Evolutionary conservation across 345 rosid genomes (phyloP).

Genomic region (Rhodamnia argentea): DNA sequence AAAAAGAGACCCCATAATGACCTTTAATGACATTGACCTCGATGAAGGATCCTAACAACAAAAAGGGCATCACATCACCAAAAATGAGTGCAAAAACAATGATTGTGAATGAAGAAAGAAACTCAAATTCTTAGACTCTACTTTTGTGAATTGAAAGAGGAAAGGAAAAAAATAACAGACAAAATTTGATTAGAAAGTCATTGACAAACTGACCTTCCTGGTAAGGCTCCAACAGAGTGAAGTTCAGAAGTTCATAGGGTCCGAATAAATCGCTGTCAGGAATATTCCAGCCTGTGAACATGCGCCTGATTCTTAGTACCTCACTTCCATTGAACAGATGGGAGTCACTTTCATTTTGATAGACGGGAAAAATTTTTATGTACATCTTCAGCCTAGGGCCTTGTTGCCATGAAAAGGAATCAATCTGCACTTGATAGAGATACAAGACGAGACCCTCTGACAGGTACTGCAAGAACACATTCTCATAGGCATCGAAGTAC

Average conservation of each 20-base stretch:
- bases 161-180: background rate
- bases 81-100: background rate
- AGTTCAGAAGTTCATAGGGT: constrained; percentile 78
- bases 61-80: background rate
- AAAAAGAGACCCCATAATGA: background rate
- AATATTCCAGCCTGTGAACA: constrained; percentile 77
- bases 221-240: constrained; percentile 54
- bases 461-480: constrained; percentile 38
- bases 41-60: background rate
- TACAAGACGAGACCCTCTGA: constrained; percentile 42
- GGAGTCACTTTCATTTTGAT: constrained; percentile 15
- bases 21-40: background rate
- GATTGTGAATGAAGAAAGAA: background rate
- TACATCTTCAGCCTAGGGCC: constrained; percentile 84
- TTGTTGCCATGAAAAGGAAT: constrained; percentile 35
- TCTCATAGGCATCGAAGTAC: constrained; percentile 38
- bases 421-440: constrained; percentile 44
- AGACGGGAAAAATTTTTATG: constrained; percentile 60
- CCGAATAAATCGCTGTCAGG: constrained; percentile 63
- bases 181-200: background rate
- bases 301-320: constrained; percentile 37
- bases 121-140: background rate
- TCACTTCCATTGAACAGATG: constrained; percentile 53
- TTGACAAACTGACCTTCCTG: constrained; percentile 42
- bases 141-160: background rate